phyloP scores from a whole-genome alignment of 2,329 filamentous ascomycete species.

The Tolypocladium inflatum region DNA sequence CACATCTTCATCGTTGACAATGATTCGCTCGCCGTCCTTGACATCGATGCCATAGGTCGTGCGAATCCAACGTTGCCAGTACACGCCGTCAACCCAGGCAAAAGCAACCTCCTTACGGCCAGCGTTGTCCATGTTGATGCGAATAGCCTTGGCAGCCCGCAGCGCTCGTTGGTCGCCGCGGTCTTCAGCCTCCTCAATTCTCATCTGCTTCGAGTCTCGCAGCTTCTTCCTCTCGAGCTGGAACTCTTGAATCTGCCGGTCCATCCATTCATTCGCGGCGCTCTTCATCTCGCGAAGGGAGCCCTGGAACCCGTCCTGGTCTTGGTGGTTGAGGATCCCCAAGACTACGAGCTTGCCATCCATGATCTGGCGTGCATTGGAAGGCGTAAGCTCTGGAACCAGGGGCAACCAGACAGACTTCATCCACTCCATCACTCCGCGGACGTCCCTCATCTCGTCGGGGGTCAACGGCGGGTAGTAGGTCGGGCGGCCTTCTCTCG shows the following conservation, averaged over 20 bases:
- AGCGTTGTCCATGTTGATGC: conserved; percentile 81
- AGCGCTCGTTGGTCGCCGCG: conserved; percentile 82
- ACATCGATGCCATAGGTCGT: conserved; percentile 93
- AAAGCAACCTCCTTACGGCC: conserved; percentile 86
- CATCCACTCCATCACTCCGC: conserved; percentile 81
- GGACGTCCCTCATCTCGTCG: conserved; percentile 82
- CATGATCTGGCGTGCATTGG: conserved; percentile 93
- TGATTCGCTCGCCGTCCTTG: conserved; percentile 77
- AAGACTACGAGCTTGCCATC: conserved; percentile 90
- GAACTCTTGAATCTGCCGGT: conserved; percentile 86
- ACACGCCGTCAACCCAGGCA: conserved; percentile 93
- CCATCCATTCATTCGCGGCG: conserved; percentile 95
- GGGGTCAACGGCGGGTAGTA: conserved; percentile 86
- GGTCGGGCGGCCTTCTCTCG: conserved; percentile 77
- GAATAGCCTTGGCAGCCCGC: conserved; percentile 79
- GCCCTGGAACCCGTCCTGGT: conserved; percentile 66
- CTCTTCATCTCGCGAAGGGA: conserved; percentile 89
- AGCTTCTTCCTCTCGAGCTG: conserved; percentile 89
- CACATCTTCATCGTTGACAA: conserved; percentile 96
- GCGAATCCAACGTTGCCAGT: conserved; percentile 95
- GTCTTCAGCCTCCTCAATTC: conserved; percentile 94
- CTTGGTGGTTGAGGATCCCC: conserved; percentile 72
- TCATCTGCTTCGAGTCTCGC: conserved; percentile 85
- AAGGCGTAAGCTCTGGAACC: conserved; percentile 83
- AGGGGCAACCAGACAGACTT: conserved; percentile 91